Conservation (phyloP, 2,329 filamentous ascomycete species). For the Cladorrhinum sp. region DNA sequence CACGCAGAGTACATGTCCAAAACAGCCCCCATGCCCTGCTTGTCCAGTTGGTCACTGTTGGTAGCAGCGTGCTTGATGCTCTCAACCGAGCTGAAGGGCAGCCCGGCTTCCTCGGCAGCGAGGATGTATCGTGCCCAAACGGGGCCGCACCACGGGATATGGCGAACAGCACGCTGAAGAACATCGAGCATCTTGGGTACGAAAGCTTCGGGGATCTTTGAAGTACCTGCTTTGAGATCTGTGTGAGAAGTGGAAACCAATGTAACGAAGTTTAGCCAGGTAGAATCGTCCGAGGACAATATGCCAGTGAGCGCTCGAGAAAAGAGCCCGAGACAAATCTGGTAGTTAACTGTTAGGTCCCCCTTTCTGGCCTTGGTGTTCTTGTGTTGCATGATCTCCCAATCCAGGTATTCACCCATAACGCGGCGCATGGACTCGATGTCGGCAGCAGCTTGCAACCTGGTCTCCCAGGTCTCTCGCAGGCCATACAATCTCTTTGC, state of each 20-base stretch:
- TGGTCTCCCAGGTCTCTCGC: slow-evolving; percentile 67
- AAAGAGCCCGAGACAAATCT: slow-evolving; percentile 65
- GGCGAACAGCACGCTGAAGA: slow-evolving; percentile 76
- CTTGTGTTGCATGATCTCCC: slow-evolving; percentile 68
- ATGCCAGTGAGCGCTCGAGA: slow-evolving; percentile 69
- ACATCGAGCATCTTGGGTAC: slow-evolving; percentile 61
- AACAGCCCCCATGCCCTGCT: slow-evolving; percentile 81
- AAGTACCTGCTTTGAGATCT: slow-evolving; percentile 37
- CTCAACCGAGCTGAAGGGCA: slow-evolving; percentile 77
- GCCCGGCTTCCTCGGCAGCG: slow-evolving; percentile 73
- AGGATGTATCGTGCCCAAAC: slow-evolving; percentile 90
- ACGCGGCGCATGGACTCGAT: slow-evolving; percentile 49
- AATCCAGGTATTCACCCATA: slow-evolving; percentile 73
- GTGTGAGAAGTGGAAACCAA: slow-evolving; percentile 58
- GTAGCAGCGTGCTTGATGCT: slow-evolving; percentile 91
- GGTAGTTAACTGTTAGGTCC: slow-evolving; percentile 39
- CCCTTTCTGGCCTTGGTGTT: slow-evolving; percentile 45
- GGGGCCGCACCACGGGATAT: slow-evolving; percentile 89
- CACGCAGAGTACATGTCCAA: slow-evolving; percentile 90
- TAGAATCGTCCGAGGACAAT: slow-evolving; percentile 68
- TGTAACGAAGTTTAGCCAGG: slow-evolving; percentile 83
- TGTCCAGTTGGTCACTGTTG: slow-evolving; percentile 77
- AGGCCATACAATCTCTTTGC: slow-evolving; percentile 62
- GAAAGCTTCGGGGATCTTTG: slow-evolving; percentile 36
- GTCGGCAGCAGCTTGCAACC: slow-evolving; percentile 60